A percentile compares a stretch with the other conserved stretches of the same genome.
Conservation (phyloP, 2,329 filamentous ascomycete species). For the Harringtonia lauricola region DNA sequence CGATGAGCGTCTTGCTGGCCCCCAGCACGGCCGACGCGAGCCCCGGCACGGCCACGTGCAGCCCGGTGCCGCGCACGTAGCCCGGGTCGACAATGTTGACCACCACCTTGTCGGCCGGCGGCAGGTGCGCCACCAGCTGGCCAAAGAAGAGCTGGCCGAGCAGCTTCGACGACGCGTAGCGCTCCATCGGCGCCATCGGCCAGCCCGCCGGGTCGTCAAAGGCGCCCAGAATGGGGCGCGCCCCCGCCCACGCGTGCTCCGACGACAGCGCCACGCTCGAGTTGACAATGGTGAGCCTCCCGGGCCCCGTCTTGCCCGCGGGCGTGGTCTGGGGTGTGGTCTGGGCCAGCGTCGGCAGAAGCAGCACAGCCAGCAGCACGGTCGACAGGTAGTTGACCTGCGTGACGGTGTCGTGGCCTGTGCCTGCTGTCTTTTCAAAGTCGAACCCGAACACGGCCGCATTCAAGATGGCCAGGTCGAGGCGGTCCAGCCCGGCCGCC, state of each 20-base stretch:
- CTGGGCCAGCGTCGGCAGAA: conserved; percentile 34
- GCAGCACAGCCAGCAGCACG: conserved; percentile 31
- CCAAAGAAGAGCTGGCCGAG: conserved; percentile 4
- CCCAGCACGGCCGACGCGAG: too few relatives aligned
- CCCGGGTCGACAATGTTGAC: too few relatives aligned
- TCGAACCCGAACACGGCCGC: conserved; percentile 2
- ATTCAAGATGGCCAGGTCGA: conserved; percentile 6
- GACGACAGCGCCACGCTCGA: conserved; percentile 14
- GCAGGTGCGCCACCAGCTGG: background rate
- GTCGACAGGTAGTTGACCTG: conserved; percentile 44
- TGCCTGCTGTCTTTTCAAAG: conserved; percentile 6
- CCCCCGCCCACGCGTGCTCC: too few relatives aligned
- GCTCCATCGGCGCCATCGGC: background rate
- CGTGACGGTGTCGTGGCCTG: conserved; percentile 28
- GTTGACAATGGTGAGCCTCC: conserved; percentile 16
- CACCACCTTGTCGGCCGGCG: conserved; percentile 5
- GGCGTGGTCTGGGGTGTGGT: conserved; percentile 8
- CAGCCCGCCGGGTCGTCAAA: too few relatives aligned
- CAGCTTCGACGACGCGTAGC: conserved; percentile 6
- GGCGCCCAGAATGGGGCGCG: too few relatives aligned
- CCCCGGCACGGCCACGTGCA: too few relatives aligned
- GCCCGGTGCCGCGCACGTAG: too few relatives aligned
- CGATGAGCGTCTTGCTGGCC: conserved; percentile 14
- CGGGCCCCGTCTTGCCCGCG: background rate
- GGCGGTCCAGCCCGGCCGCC: background rate